These are phyloP conservation scores for Gnaphalium uliginosum DNA, from an alignment of 129 eudicot genomes.

Conservation along the genomic window DNA sequence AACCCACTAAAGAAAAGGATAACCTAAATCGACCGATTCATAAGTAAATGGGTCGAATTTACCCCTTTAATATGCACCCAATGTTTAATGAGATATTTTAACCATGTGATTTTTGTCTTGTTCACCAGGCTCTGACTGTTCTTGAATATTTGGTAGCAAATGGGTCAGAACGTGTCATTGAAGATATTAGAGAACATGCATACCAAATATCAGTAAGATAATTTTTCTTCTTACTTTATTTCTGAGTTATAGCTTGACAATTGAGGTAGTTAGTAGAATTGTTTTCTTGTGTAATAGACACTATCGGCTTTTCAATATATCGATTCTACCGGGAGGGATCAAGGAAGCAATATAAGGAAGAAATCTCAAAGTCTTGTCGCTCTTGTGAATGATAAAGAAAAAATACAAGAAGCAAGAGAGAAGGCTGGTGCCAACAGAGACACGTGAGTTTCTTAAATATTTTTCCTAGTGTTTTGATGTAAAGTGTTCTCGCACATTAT, in stretches of 20 bases:
- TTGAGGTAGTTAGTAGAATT: neutral
- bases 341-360: slow-evolving; percentile 85
- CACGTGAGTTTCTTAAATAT: slow-evolving; percentile 52
- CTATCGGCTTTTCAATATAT: slow-evolving; percentile 84
- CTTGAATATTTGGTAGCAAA: slow-evolving; percentile 92
- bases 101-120: slow-evolving; percentile 14
- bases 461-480: neutral
- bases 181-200: slow-evolving; percentile 89
- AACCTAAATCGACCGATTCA: neutral
- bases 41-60: neutral
- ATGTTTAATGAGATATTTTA: neutral
- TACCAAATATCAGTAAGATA: slow-evolving; percentile 72
- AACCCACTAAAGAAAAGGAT: neutral
- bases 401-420: slow-evolving; percentile 83
- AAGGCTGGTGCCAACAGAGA: slow-evolving; percentile 89
- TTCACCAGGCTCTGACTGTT: slow-evolving; percentile 77
- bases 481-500: neutral
- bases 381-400: slow-evolving; percentile 88
- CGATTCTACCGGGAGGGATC: slow-evolving; percentile 94
- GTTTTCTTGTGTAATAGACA: slow-evolving; percentile 47
- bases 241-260: neutral
- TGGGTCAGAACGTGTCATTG: slow-evolving; percentile 96
- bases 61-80: neutral
- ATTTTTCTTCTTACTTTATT: slow-evolving; percentile 18
- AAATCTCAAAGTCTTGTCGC: slow-evolving; percentile 87